A percentile compares a stretch with the other conserved stretches of the same genome.
These are phyloP conservation scores for Amylostereum areolatum DNA, from an alignment of 1,284 basidiomycete genomes.

Conservation along the genomic window DNA sequence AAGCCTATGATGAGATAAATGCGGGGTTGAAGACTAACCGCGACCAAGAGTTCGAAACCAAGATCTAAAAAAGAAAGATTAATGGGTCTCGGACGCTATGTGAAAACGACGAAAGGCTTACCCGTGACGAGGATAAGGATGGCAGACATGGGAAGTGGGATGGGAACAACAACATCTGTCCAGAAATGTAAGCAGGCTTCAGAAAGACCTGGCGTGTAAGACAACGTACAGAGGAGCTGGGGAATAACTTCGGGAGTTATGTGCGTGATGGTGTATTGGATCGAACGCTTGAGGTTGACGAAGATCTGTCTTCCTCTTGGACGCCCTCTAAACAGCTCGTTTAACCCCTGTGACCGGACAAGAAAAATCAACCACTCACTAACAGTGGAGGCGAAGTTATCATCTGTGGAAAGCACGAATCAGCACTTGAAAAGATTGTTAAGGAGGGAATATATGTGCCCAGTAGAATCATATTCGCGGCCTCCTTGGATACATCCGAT, in stretches of 20 bases:
- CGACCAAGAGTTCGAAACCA: slow-evolving; percentile 62
- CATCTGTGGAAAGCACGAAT: slow-evolving; percentile 39
- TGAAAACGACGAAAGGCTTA: too few relatives aligned
- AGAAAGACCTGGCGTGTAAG: background rate
- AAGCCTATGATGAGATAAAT: background rate
- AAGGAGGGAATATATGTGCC: slow-evolving; percentile 26
- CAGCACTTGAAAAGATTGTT: slow-evolving; percentile 4
- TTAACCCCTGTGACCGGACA: background rate
- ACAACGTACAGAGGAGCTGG: slow-evolving; percentile 50
- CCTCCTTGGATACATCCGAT: slow-evolving; percentile 69
- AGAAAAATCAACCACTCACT: slow-evolving; percentile 36
- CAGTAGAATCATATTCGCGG: slow-evolving; percentile 67
- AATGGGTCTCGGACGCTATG: too few relatives aligned
- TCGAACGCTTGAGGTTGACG: slow-evolving; percentile 62
- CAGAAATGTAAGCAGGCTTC: background rate
- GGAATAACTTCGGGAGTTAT: slow-evolving; percentile 66
- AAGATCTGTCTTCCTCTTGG: slow-evolving; percentile 62
- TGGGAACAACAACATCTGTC: slow-evolving; percentile 56
- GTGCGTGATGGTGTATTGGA: slow-evolving; percentile 66
- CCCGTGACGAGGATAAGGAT: slow-evolving; percentile 67
- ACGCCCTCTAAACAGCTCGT: slow-evolving; percentile 44
- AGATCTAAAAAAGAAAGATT: slow-evolving; percentile 53
- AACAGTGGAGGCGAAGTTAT: slow-evolving; percentile 67
- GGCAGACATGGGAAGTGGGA: slow-evolving; percentile 61
- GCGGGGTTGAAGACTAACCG: slow-evolving; percentile 31